Evolutionary conservation across 2,329 filamentous ascomycete species (phyloP).

Genomic region (Monosporascus sp.): DNA sequence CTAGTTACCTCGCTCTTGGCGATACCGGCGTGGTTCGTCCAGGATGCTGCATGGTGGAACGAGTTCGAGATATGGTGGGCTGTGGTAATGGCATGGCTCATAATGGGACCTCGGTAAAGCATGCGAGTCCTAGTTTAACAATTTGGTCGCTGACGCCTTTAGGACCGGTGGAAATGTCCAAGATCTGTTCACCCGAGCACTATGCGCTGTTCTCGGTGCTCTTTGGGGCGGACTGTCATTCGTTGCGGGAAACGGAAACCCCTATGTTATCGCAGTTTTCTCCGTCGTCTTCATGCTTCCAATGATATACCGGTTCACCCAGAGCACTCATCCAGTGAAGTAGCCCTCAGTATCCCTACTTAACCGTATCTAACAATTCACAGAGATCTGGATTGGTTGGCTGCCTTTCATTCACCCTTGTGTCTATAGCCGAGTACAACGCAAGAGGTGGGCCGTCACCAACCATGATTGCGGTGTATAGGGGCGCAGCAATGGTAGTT

Average conservation of each 20-base stretch:
- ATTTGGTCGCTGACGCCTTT: background rate
- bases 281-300: constrained; percentile 53
- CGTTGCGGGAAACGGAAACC: constrained; percentile 45
- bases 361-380: background rate
- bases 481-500: constrained; percentile 46
- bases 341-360: background rate
- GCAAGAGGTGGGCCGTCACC: constrained; percentile 28
- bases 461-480: constrained; percentile 37
- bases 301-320: constrained; percentile 52
- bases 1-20: constrained; percentile 46
- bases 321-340: constrained; percentile 47
- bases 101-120: constrained; percentile 43
- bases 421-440: constrained; percentile 40
- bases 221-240: constrained; percentile 50
- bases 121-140: background rate
- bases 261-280: constrained; percentile 50
- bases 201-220: constrained; percentile 46
- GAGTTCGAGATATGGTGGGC: constrained; percentile 53
- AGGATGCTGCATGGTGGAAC: constrained; percentile 48
- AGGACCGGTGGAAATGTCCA: constrained; percentile 53
- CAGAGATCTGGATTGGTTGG: constrained; percentile 53
- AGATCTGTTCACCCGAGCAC: constrained; percentile 47
- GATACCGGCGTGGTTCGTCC: constrained; percentile 46
- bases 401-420: constrained; percentile 51
- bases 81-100: constrained; percentile 51